Conservation (phyloP, 495 filamentous ascomycete species). For the Terfezia claveryi region DNA sequence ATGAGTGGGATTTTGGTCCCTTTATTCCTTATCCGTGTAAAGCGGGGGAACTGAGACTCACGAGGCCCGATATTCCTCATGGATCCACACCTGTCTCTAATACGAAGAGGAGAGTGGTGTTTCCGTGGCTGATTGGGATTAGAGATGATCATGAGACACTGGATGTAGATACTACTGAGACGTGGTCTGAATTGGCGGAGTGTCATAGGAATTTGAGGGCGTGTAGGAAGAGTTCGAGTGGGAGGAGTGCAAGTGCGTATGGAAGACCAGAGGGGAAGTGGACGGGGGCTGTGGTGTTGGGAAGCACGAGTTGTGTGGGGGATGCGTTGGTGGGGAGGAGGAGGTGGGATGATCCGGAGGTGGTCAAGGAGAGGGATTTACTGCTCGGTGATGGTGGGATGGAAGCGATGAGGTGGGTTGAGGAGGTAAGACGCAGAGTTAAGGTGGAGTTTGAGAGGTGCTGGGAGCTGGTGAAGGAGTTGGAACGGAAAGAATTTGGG, state of each 20-base stretch:
- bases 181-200: background rate
- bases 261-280: background rate
- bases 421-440: background rate
- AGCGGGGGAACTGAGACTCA: background rate
- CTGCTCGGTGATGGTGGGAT: background rate
- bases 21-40: background rate
- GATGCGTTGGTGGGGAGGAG: background rate
- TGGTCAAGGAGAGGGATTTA: background rate
- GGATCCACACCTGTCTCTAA: background rate
- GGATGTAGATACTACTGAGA: background rate
- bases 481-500: background rate
- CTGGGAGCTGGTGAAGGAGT: background rate
- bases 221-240: background rate
- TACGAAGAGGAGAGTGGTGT: background rate
- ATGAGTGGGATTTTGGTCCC: conserved; percentile 37
- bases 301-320: background rate
- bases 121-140: background rate
- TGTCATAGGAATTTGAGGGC: background rate
- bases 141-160: background rate
- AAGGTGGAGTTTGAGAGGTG: background rate
- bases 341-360: background rate
- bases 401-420: background rate
- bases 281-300: background rate
- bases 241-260: background rate
- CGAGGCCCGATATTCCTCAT: background rate